Percentiles rank a stretch among this genome's conserved stretches.
These are phyloP conservation scores for Guyanaporus albipodus DNA, from an alignment of 768 basidiomycete species.

Conservation along the genomic window DNA sequence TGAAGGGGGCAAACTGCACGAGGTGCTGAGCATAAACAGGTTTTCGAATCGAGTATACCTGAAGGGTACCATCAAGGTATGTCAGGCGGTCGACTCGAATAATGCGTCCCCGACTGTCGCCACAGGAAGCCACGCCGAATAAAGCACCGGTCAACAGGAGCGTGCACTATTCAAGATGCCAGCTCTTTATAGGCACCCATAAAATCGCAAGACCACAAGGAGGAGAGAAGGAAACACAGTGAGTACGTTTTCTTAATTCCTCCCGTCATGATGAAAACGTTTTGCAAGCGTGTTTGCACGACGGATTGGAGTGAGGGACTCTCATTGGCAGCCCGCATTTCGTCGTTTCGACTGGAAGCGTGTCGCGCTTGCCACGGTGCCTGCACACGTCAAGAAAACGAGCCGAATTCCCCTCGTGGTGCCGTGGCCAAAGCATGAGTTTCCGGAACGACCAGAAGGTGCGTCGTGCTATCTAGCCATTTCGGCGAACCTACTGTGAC, in stretches of 20 bases:
- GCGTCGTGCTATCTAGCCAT: not conserved
- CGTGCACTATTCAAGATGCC: constrained; percentile 77
- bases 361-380: constrained; percentile 61
- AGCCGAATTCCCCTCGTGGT: constrained; percentile 39
- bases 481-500: constrained; percentile 5
- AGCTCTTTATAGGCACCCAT: constrained; percentile 67
- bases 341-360: constrained; percentile 71
- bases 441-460: constrained; percentile 35
- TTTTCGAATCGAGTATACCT: constrained; percentile 65
- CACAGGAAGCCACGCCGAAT: constrained; percentile 18
- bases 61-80: constrained; percentile 38
- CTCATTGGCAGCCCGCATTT: constrained; percentile 53
- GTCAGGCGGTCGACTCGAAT: constrained; percentile 2
- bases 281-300: constrained; percentile 69
- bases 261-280: constrained; percentile 1
- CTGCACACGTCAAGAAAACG: constrained; percentile 44
- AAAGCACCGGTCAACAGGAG: constrained; percentile 29
- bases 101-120: constrained; percentile 2
- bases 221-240: constrained; percentile 43
- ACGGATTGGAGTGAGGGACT: constrained; percentile 58
- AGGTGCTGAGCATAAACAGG: constrained; percentile 72
- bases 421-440: constrained; percentile 64
- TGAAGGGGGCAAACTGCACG: constrained; percentile 57
- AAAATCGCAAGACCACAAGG: constrained; percentile 33
- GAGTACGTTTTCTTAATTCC: constrained; percentile 21